phyloP scores from a whole-genome alignment of 1,139 yeast genomes.

The Debaryomycetaceae sp. region DNA sequence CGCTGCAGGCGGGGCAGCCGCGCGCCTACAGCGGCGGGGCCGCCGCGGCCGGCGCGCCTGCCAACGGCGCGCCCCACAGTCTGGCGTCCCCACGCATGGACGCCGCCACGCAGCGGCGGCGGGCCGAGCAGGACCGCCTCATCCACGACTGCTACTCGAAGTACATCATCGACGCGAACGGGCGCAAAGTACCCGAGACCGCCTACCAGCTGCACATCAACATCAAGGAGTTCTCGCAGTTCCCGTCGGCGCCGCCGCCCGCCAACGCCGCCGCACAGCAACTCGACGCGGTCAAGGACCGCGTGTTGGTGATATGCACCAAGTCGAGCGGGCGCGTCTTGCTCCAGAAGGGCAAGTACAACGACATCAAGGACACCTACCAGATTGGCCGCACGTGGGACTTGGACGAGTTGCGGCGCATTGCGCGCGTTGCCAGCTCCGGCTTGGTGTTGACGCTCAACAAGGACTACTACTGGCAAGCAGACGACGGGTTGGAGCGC shows the following conservation, averaged over 20 bases:
- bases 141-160: constrained; percentile 41
- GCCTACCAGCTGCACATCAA: constrained; percentile 36
- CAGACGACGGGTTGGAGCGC: constrained; percentile 65
- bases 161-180: constrained; percentile 19
- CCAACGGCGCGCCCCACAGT: neutral
- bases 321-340: constrained; percentile 58
- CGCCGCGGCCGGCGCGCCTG: constrained; percentile 1
- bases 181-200: constrained; percentile 29
- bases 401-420: constrained; percentile 59
- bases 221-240: constrained; percentile 36
- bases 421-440: constrained; percentile 50
- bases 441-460: constrained; percentile 65
- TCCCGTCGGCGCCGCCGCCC: constrained; percentile 40
- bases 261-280: constrained; percentile 23
- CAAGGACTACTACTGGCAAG: constrained; percentile 84
- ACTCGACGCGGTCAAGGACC: constrained; percentile 34
- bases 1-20: too few relatives aligned
- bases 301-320: constrained; percentile 39
- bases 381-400: constrained; percentile 97
- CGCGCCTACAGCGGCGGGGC: too few relatives aligned
- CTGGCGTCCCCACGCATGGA: too few relatives aligned
- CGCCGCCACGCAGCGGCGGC: neutral
- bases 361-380: constrained; percentile 59
- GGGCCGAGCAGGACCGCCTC: constrained; percentile 23
- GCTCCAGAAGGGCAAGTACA: constrained; percentile 83